Base-by-base conservation (phyloP, 345 rosid genomes). In the Trapa bicornis region DNA sequence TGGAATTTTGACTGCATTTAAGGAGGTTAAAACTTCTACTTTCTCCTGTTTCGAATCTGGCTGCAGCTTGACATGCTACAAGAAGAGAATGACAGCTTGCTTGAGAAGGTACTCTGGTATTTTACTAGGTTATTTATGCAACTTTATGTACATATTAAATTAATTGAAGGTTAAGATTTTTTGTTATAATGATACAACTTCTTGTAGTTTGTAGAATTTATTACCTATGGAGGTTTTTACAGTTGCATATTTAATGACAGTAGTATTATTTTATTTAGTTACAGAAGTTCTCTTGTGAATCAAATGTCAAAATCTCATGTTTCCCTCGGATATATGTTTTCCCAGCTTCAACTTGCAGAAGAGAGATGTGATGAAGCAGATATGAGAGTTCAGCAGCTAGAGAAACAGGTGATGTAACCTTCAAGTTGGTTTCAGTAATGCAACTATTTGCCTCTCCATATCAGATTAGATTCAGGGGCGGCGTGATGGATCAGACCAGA, bases 331-430 rank as follows among this genome's bases (percentile, higher is more conserved):
- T 41, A 10, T 58, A 48, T 84, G 77, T 70, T 63, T 77, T 71
- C 77, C 79, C 91, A 92, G 98, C 92, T 89, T 75, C 96, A 83
- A 70, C 80, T 75, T 83, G 88, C 93, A 72, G 98, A 89, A 77
- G 95, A 86, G 75, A 86, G 81, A 73, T 83, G 84, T 39, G 93
- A 89, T 69, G 98, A 92, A 79, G 87, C 96, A 53, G 96, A 92
- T 69, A 88, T 84, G 58, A 86, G 96, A 84, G 80, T 91, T 50
- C 80, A 80, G 77, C 91, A 84, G 80, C 96, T 89, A 71, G 96
- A 92, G 84, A 85, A 87, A 77, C 91, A 89, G 86, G 96, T 86
- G 64, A 61, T 22, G 29, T 22, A 5, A 4, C n/a, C 35, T 8
- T 54, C 4, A 22, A 54, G 35, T 11, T 54, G 60, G 33, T n/a